phyloP scores from a whole-genome alignment of 2,329 filamentous ascomycete species.

The Xylaria sp. region DNA sequence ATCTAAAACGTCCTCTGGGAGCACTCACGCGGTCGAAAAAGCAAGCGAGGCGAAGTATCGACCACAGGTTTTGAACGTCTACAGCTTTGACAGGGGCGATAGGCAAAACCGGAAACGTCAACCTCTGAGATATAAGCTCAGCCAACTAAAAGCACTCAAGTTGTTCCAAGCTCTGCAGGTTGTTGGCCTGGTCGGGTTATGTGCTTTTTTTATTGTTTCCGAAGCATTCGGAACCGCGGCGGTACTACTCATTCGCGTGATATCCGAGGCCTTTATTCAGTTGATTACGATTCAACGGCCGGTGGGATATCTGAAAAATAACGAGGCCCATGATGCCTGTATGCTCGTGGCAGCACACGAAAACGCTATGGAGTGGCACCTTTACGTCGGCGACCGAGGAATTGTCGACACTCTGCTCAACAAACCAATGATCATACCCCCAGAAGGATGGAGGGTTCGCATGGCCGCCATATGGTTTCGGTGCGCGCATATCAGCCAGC shows the following conservation, averaged over 20 bases:
- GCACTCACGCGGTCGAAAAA: no score
- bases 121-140: no score
- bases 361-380: constrained; percentile 33
- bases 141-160: no score
- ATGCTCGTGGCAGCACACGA: constrained; percentile 34
- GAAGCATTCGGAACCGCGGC: constrained; percentile 27
- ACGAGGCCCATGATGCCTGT: constrained; percentile 32
- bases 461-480: constrained; percentile 21
- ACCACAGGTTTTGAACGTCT: no score
- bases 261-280: constrained; percentile 22
- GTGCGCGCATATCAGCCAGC: constrained; percentile 27
- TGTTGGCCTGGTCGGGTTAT: no score
- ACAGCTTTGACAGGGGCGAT: no score
- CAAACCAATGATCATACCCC: constrained; percentile 33
- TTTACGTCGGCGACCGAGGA: constrained; percentile 33
- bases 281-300: constrained; percentile 22
- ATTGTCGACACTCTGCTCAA: constrained; percentile 33
- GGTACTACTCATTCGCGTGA: constrained; percentile 17
- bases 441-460: background rate
- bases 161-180: no score
- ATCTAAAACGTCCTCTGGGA: no score
- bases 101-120: no score
- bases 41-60: no score
- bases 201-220: constrained; percentile 18
- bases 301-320: constrained; percentile 27